These are phyloP conservation scores for Aquilaria malaccensis DNA, from an alignment of 345 rosid species.

Conservation along the genomic window DNA sequence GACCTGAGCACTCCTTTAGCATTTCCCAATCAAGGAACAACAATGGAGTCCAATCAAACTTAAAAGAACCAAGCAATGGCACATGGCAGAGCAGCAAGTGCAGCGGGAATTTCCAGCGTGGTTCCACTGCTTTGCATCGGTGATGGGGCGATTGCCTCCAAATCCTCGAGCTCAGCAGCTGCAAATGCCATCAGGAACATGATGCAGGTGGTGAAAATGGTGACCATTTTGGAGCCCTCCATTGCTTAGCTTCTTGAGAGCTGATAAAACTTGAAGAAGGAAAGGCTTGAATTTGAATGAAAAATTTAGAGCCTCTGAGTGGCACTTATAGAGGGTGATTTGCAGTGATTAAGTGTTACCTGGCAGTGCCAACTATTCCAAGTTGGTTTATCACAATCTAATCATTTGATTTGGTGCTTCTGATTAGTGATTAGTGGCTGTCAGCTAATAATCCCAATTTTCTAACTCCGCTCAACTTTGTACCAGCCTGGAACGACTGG, in stretches of 20 bases:
- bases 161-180: slow-evolving; percentile 13
- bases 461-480: not conserved
- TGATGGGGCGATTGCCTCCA: slow-evolving; percentile 23
- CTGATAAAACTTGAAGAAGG: not conserved
- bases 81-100: slow-evolving; percentile 17
- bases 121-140: slow-evolving; percentile 28
- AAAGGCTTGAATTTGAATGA: not conserved
- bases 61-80: slow-evolving; percentile 24
- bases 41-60: slow-evolving; percentile 2
- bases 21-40: not conserved
- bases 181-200: slow-evolving; percentile 10
- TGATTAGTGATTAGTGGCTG: slow-evolving; percentile 10
- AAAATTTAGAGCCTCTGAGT: not conserved
- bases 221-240: slow-evolving; percentile 22
- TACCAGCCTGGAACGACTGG: slow-evolving; percentile 18
- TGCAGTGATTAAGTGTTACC: slow-evolving; percentile 6
- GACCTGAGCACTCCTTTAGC: not conserved
- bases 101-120: slow-evolving; percentile 21
- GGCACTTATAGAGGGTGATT: slow-evolving; percentile 9
- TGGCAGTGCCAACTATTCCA: slow-evolving; percentile 13
- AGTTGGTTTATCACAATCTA: slow-evolving; percentile 22
- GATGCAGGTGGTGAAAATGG: slow-evolving; percentile 20
- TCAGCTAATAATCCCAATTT: slow-evolving; percentile 3
- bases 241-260: slow-evolving; percentile 10
- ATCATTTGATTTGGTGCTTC: slow-evolving; percentile 12